Conservation (phyloP, 495 filamentous ascomycete species). For the Polyplosphaeria fusca region DNA sequence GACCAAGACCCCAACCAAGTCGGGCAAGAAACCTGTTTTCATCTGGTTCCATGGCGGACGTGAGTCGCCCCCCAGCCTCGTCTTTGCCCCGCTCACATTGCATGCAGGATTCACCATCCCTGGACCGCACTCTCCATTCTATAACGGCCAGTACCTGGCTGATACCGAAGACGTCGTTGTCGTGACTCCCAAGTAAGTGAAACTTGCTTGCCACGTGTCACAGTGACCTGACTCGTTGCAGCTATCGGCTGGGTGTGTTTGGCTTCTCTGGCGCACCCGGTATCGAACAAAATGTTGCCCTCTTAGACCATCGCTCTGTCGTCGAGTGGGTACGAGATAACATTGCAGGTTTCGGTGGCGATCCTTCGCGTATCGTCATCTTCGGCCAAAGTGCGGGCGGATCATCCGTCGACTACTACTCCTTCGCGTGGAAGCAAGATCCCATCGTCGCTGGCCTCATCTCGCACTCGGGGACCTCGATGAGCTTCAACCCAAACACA, state of each 20-base stretch:
- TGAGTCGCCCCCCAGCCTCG: conserved; percentile 26
- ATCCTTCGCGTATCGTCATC: conserved; percentile 52
- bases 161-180: conserved; percentile 45
- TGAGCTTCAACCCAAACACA: conserved; percentile 45
- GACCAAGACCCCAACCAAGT: conserved; percentile 33
- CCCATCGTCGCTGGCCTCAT: conserved; percentile 50
- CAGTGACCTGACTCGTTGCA: neutral
- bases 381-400: conserved; percentile 56
- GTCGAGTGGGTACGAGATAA: conserved; percentile 61
- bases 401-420: conserved; percentile 51
- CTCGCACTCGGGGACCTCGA: conserved; percentile 53
- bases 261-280: conserved; percentile 49
- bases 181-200: conserved; percentile 46
- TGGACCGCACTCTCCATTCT: conserved; percentile 43
- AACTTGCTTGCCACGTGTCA: too few relatives aligned
- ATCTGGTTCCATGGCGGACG: conserved; percentile 39
- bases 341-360: conserved; percentile 54
- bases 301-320: conserved; percentile 48
- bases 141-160: conserved; percentile 44
- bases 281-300: conserved; percentile 42
- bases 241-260: conserved; percentile 51
- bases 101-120: conserved; percentile 38
- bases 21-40: conserved; percentile 38
- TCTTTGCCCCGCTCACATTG: conserved; percentile 8
- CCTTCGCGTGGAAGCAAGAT: conserved; percentile 47